Evolutionary conservation across 306 rosid genomes (phyloP), one percentile per base, ranked within the genome.

Genomic region (Vachellia collinsii): DNA sequence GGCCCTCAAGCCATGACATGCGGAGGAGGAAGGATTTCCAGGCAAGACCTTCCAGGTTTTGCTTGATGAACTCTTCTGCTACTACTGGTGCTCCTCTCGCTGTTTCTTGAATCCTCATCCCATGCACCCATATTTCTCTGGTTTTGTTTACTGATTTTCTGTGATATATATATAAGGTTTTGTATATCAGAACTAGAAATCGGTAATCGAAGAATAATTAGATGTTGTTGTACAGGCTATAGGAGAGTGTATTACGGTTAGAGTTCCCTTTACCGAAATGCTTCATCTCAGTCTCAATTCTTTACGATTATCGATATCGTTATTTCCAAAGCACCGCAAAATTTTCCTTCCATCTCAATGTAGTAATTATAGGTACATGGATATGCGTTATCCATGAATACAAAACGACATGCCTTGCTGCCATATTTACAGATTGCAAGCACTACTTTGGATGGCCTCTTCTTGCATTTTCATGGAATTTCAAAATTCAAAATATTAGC

Each of bases 11-110:
- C 67, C 88, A 87, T 13, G 88, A 80, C 71, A 79, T 73, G 51
- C 89, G 82, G 3, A 90, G 91, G 75, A 81, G 91, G 64, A 87
- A 78, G 82, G 75, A 39, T 39, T 93, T 93, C 79, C 77, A 82
- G 81, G 88, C 93, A 29, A 89, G 56, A 56, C 91, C 91, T 34
- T 65, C 78, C 53, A 80, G 94, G 16, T 91, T 91, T 65, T 87
- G 64, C 74, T 56, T 85, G 68, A 82, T 80, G 83, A 79, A 90
- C 34, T 72, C 22, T 5, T 78, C 59, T 29, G 65, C 22, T 5
- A 76, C 59, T 39, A 20, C 43, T 29, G 46, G 19, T 74, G 80
- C 38, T 23, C 78, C 7, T 48, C 54, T 87, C 75, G 73, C 78
- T 6, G 88, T 87, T 83, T 79, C 84, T 58, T 86, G 77, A 13